Evolutionary conservation across 768 basidiomycete genomes (phyloP).

Genomic region (Mycena vitilis): DNA sequence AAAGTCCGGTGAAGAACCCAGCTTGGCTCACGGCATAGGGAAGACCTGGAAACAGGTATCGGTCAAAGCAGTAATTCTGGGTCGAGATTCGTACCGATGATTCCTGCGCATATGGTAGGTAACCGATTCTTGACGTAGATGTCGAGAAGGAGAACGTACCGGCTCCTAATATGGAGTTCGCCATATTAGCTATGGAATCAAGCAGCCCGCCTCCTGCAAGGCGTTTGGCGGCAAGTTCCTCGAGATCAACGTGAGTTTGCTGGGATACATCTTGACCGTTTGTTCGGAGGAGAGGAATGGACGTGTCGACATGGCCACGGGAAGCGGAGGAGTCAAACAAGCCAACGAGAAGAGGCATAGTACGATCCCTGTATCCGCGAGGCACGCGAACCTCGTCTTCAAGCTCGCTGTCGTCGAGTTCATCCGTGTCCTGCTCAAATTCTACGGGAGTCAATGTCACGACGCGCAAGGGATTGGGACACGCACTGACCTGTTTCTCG

Average conservation of each 20-base stretch:
- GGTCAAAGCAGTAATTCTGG: background rate
- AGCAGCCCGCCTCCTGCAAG: constrained; percentile 79
- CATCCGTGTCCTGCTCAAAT: constrained; percentile 87
- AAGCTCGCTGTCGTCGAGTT: constrained; percentile 69
- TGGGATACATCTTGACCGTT: constrained; percentile 44
- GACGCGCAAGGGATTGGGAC: constrained; percentile 23
- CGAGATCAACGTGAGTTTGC: constrained; percentile 66
- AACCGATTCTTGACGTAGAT: background rate
- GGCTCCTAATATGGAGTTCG: constrained; percentile 95
- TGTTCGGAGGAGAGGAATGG: constrained; percentile 57
- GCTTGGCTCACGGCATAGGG: constrained; percentile 96
- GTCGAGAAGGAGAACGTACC: constrained; percentile 55
- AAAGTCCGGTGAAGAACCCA: constrained; percentile 88
- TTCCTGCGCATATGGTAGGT: background rate
- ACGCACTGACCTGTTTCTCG: constrained; percentile 82
- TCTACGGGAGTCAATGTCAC: constrained; percentile 57
- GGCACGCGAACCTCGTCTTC: constrained; percentile 45
- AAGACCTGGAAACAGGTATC: constrained; percentile 64
- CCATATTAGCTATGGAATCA: constrained; percentile 92
- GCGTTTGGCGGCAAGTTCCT: constrained; percentile 76
- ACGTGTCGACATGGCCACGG: constrained; percentile 67
- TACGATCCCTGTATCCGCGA: constrained; percentile 58
- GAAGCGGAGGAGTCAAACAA: constrained; percentile 74
- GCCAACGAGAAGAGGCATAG: constrained; percentile 84
- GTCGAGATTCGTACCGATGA: constrained; percentile 13